Percentiles rank a stretch among this genome's conserved stretches.
phyloP scores from a whole-genome alignment of 148 eudicot genomes.

The Vaccinium macrocarpon region DNA sequence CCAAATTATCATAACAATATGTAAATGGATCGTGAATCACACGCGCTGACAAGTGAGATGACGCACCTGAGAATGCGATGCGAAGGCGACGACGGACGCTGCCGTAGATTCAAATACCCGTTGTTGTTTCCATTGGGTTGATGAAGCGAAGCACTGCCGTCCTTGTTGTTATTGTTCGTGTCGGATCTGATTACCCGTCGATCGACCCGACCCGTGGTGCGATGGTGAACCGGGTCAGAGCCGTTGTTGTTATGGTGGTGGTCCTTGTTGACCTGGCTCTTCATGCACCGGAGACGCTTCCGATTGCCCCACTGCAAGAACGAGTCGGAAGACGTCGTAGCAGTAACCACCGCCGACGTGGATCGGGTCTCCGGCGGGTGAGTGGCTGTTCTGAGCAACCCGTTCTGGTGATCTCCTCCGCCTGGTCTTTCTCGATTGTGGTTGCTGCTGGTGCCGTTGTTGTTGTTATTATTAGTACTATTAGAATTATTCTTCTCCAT shows the following conservation, averaged over 20 bases:
- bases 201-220: slow-evolving; percentile 50
- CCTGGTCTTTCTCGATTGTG: slow-evolving; percentile 28
- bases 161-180: slow-evolving; percentile 15
- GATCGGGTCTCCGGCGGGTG: slow-evolving; percentile 30
- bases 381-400: slow-evolving; percentile 29
- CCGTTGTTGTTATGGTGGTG: slow-evolving; percentile 12
- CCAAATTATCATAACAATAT: no score
- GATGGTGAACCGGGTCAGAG: slow-evolving; percentile 19
- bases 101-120: slow-evolving; percentile 61
- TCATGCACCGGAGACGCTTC: slow-evolving; percentile 79
- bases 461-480: not conserved
- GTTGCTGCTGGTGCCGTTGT: slow-evolving; percentile 18
- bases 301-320: slow-evolving; percentile 85
- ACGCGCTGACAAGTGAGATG: not conserved
- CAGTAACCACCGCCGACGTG: not conserved
- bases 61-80: slow-evolving; percentile 58
- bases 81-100: slow-evolving; percentile 62
- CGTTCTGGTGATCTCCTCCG: not conserved
- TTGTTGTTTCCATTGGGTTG: slow-evolving; percentile 7
- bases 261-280: slow-evolving; percentile 64
- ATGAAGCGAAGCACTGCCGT: not conserved
- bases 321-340: slow-evolving; percentile 55
- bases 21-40: not conserved
- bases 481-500: slow-evolving; percentile 34
- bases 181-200: slow-evolving; percentile 56